Conservation (phyloP, 202 grass and related monocot species). For the Bolboschoenoplectus hybrid region DNA sequence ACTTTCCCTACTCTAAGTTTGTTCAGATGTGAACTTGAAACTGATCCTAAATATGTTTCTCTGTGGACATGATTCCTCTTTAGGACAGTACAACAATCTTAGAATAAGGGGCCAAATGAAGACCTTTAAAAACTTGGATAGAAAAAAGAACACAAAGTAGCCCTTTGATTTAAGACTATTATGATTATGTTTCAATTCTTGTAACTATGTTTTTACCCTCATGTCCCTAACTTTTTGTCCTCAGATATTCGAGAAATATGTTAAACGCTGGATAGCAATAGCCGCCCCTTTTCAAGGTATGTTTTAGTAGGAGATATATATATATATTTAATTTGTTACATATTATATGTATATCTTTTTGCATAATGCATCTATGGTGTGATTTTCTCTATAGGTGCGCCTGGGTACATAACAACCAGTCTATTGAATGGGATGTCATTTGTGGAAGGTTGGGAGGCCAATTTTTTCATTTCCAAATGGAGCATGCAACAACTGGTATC, state of each 20-base stretch:
- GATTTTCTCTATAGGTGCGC: constrained; percentile 44
- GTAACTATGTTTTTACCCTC: neutral
- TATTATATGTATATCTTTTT: neutral
- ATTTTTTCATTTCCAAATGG: constrained; percentile 60
- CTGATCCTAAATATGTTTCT: neutral
- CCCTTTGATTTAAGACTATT: neutral
- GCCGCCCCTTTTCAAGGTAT: constrained; percentile 65
- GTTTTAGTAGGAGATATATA: neutral
- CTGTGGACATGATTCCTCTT: neutral
- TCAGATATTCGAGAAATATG: constrained; percentile 60
- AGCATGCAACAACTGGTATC: constrained; percentile 66
- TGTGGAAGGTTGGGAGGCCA: constrained; percentile 54
- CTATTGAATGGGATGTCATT: constrained; percentile 59
- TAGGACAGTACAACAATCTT: neutral
- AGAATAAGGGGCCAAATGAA: constrained; percentile 1
- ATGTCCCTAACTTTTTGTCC: neutral
- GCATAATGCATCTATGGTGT: neutral
- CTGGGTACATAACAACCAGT: constrained; percentile 56
- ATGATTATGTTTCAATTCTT: neutral
- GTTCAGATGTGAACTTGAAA: neutral
- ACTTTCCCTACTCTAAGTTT: neutral
- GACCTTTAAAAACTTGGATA: neutral
- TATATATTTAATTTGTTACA: neutral
- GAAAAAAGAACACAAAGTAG: neutral
- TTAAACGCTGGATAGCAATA: constrained; percentile 58